A percentile compares a stretch with the other conserved stretches of the same genome.
These are phyloP conservation scores for Myxozyma nipponensis DNA, from an alignment of 805 yeast species.

Conservation along the genomic window DNA sequence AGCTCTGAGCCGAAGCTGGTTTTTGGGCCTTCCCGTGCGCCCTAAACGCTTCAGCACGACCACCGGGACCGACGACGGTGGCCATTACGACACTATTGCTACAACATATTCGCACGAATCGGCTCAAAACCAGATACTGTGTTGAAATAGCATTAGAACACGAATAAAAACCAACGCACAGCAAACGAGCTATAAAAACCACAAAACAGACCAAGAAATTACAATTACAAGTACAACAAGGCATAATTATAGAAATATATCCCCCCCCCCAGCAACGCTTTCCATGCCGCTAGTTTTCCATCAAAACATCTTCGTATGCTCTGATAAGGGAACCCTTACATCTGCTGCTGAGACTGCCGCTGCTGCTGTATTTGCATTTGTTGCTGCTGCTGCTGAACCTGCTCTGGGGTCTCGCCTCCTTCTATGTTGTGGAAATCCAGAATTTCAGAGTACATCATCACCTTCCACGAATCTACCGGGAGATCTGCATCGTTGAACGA, in stretches of 20 bases:
- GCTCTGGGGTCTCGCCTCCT: slow-evolving; percentile 7
- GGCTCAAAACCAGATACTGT: too few relatives aligned
- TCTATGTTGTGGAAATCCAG: slow-evolving; percentile 92
- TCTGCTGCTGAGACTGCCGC: background rate
- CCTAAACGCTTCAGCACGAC: too few relatives aligned
- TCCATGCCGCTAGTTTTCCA: background rate
- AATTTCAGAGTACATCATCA: slow-evolving; percentile 97
- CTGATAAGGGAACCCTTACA: background rate
- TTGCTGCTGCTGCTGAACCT: background rate
- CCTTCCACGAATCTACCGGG: slow-evolving; percentile 98
- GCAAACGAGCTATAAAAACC: too few relatives aligned
- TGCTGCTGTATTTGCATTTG: background rate
- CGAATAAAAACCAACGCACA: too few relatives aligned
- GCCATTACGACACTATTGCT: too few relatives aligned
- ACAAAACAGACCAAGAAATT: background rate
- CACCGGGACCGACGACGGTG: too few relatives aligned
- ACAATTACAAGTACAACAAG: too few relatives aligned
- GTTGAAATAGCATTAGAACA: too few relatives aligned
- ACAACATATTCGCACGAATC: too few relatives aligned
- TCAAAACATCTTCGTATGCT: too few relatives aligned
- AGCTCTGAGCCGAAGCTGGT: too few relatives aligned
- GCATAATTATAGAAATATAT: background rate
- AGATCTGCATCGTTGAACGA: slow-evolving; percentile 95
- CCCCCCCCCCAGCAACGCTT: background rate
- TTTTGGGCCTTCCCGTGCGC: too few relatives aligned